These are phyloP conservation scores for Colletotrichum neosansevieriae DNA, from an alignment of 2,329 filamentous ascomycete genomes.

Conservation along the genomic window DNA sequence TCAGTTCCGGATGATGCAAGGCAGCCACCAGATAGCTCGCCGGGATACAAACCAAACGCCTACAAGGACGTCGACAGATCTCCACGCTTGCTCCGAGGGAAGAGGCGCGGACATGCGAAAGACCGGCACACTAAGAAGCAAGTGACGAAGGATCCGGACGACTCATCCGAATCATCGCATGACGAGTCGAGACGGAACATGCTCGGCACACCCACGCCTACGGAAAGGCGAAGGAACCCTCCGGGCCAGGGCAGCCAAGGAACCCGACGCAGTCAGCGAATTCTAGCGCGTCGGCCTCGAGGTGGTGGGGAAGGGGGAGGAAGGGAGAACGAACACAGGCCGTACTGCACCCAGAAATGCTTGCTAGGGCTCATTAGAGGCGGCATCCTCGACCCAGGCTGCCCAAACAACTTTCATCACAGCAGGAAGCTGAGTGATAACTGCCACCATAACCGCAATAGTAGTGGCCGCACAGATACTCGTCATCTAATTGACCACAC, in stretches of 20 bases:
- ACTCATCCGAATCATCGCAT: background rate
- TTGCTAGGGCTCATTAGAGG: constrained; percentile 50
- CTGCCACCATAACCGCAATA: too few relatives aligned
- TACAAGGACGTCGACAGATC: constrained; percentile 43
- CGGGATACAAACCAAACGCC: constrained; percentile 39
- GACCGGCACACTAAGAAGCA: background rate
- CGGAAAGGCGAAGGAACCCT: background rate
- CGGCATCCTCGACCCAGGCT: constrained; percentile 48
- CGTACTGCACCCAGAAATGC: constrained; percentile 55
- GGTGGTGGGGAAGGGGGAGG: constrained; percentile 14
- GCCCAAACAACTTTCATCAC: constrained; percentile 55
- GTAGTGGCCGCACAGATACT: background rate
- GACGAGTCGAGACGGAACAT: background rate
- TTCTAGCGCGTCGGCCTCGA: constrained; percentile 31
- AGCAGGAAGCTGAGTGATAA: constrained; percentile 15
- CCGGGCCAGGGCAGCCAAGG: too few relatives aligned
- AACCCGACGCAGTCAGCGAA: constrained; percentile 42
- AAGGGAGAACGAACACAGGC: constrained; percentile 12
- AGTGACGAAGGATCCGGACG: background rate
- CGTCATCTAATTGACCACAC: constrained; percentile 47
- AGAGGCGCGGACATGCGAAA: background rate
- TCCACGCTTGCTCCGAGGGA: too few relatives aligned
- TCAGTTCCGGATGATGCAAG: constrained; percentile 42
- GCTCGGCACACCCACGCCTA: constrained; percentile 10
- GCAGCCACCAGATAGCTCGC: constrained; percentile 29